These are phyloP conservation scores for Diplogelasinospora grovesii DNA, from an alignment of 495 filamentous ascomycete species.

Conservation along the genomic window DNA sequence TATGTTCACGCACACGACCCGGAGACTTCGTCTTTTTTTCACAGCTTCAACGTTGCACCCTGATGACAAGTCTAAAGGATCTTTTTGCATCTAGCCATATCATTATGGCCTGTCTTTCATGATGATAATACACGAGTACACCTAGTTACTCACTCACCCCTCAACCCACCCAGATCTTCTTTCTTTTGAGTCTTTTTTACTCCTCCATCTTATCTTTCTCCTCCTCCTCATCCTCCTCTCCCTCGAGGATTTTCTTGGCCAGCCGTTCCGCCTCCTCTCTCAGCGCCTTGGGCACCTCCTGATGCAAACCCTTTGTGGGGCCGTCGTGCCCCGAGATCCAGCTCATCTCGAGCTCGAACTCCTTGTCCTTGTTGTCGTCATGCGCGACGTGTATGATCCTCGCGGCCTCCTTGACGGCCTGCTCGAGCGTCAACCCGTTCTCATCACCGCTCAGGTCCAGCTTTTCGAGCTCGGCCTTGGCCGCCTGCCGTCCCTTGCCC, in stretches of 20 bases:
- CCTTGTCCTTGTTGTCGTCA: constrained; percentile 95
- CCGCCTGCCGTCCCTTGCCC: constrained; percentile 90
- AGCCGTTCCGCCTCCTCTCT: constrained; percentile 84
- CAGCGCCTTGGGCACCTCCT: constrained; percentile 83
- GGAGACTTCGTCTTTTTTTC: no score
- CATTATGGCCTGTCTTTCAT: no score
- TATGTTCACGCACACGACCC: no score
- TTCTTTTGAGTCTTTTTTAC: no score
- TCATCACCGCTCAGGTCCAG: constrained; percentile 74
- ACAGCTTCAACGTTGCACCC: no score
- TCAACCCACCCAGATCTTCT: no score
- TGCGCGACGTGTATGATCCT: constrained; percentile 94
- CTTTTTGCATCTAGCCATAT: no score
- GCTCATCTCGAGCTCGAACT: constrained; percentile 98
- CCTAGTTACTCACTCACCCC: no score
- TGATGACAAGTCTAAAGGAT: no score
- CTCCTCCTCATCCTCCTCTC: constrained; percentile 56
- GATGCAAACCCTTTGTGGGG: constrained; percentile 83
- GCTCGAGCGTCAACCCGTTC: constrained; percentile 57
- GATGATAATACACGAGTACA: no score
- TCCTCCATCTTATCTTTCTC: constrained; percentile 70
- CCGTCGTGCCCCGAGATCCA: constrained; percentile 82
- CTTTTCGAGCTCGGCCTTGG: constrained; percentile 97
- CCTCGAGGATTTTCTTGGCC: constrained; percentile 73
- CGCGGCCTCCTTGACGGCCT: constrained; percentile 93